Base-by-base conservation (phyloP, 345 rosid species). In the Linum lewisii region DNA sequence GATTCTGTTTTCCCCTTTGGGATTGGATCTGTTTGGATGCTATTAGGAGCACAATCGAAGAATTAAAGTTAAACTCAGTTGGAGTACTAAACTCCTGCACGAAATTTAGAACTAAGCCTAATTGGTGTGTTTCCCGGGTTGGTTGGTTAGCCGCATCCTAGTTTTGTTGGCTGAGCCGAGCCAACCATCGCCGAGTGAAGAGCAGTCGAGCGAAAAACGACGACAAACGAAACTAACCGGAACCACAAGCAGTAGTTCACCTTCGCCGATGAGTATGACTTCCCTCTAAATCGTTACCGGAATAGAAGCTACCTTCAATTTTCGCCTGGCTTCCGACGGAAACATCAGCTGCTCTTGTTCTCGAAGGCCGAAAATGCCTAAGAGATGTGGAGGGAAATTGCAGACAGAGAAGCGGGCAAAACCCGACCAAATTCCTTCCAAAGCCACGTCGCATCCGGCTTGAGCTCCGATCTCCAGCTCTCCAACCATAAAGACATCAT, bases 331-430 rank as follows among this genome's bases (percentile, higher is more conserved):
- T 14, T 42, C 14, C 47, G 47, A 16, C 47, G 47, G 18, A 11
- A 42, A 11, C 15, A 42, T 11, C 18, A 42, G 47, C 9, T 3
- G 47, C 47, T 20, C 21, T 32, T 45, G n/a, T 34, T 55, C 50
- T 24, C 25, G 64, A 66, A 29, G 74, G 80, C 67, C 66, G 71
- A 77, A 81, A 83, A 82, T 87, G 91, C 85, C 69, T 67, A 78
- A 81, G 80, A 76, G 81, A 88, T 92, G 98, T 86, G 98, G 95
- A 73, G 79, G 83, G 81, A 77, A 74, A 82, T 92, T 69, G 66
- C 78, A 72, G 70, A 74, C 75, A 83, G 96, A 88, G 98, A 92
- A 84, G 73, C 83, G 54, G 95, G 98, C 66, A 77, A 78, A 74
- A 61, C 76, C 72, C 76, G 75, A 68, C 82, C 93, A 22, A 72